Percentiles rank a stretch among this genome's conserved stretches.
Evolutionary conservation across 2,329 filamentous ascomycete species (phyloP).

Genomic region (Cryphonectria nitschkei): DNA sequence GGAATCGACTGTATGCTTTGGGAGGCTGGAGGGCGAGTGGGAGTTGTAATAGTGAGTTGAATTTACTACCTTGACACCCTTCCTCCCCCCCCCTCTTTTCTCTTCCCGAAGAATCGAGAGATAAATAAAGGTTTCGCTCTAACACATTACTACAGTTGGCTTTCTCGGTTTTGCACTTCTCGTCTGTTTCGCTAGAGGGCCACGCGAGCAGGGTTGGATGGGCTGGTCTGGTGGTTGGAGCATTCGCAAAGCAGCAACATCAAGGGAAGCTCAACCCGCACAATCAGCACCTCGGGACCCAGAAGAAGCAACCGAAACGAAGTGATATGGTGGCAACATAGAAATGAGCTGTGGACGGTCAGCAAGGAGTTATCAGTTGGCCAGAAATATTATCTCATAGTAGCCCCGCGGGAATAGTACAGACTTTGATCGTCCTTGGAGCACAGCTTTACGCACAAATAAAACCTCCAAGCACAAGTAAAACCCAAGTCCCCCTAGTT

Average conservation of each 20-base stretch:
- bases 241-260: constrained; percentile 33
- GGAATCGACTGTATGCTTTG: constrained; percentile 33
- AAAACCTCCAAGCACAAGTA: too few species aligned
- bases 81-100: not conserved
- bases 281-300: not conserved
- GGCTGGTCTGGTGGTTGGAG: constrained; percentile 49
- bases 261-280: not conserved
- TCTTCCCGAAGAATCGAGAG: too few species aligned
- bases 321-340: not conserved
- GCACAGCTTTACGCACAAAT: not conserved
- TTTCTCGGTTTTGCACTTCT: constrained; percentile 43
- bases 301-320: not conserved
- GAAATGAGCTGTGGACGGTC: not conserved
- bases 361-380: not conserved
- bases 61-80: not conserved
- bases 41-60: constrained; percentile 42
- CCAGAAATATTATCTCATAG: not conserved
- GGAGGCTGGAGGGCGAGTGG: constrained; percentile 57
- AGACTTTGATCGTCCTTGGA: not conserved
- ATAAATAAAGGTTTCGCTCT: not conserved
- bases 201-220: constrained; percentile 46
- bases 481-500: too few species aligned
- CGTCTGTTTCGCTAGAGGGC: constrained; percentile 42
- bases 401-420: not conserved
- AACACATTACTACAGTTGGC: constrained; percentile 36